phyloP scores from a whole-genome alignment of 139 green algal species.

The Tetraselmis striata region DNA sequence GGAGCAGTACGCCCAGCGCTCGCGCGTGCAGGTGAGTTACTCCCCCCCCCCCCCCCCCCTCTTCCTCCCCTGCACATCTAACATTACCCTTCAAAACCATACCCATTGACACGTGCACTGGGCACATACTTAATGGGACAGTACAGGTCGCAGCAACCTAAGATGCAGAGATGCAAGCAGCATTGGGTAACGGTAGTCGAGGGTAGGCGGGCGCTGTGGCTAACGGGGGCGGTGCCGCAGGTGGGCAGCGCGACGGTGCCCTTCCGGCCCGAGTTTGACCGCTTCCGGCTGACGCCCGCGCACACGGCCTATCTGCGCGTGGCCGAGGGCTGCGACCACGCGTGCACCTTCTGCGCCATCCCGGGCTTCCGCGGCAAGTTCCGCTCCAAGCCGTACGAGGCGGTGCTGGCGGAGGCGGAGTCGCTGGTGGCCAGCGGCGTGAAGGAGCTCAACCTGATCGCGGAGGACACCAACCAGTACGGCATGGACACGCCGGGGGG shows the following conservation, averaged over 20 bases:
- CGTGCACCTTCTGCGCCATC: conserved; percentile 90
- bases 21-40: no score
- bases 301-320: conserved; percentile 87
- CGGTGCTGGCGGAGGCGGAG: conserved; percentile 65
- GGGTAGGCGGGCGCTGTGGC: neutral
- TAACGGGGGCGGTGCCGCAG: conserved; percentile 19
- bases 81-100: no score
- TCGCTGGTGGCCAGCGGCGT: conserved; percentile 59
- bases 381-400: conserved; percentile 67
- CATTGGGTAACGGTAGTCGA: no score
- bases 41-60: no score
- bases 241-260: conserved; percentile 74
- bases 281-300: conserved; percentile 61
- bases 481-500: conserved; percentile 61
- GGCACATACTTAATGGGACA: no score
- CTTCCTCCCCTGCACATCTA: no score
- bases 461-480: conserved; percentile 82
- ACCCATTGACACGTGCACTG: no score
- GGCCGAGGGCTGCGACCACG: conserved; percentile 85
- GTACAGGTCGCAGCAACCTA: no score
- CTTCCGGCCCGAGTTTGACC: conserved; percentile 70
- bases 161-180: no score
- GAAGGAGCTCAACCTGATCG: conserved; percentile 83
- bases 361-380: conserved; percentile 84
- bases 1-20: conserved; percentile 22